Evolutionary conservation across 495 filamentous ascomycete genomes (phyloP), one percentile per base, ranked within the genome.

Genomic region (Podospora appendiculata): DNA sequence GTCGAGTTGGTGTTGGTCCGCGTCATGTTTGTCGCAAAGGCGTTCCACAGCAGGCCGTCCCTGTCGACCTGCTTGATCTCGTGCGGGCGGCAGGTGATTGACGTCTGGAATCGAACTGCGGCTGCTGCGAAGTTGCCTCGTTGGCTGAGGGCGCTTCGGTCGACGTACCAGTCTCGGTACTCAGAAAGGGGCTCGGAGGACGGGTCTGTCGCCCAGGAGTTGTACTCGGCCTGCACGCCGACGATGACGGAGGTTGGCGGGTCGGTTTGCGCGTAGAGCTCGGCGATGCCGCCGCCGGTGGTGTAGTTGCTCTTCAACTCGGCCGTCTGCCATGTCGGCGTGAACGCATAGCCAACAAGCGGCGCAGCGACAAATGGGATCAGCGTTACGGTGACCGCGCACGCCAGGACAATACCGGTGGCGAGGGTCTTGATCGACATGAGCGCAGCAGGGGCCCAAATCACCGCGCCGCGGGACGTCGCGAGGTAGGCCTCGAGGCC

Each of bases 21-120:
- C 6, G 58, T 59, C 64, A 64, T 57, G 51, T 65, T 63, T 11
- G 64, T 67, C 10, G 42, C 5, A 41, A 67, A 67, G 41, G 57
- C 59, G 52, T 63, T 65, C 51, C 51, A 58, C 39, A 41, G 45
- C 4, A 51, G 8, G 6, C 57, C 58, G 16, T 57, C 43, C 32
- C 19, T 50, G 11, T 50, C 43, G 14, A 62, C 11, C 47, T 67
- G 64, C 19, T 57, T 19, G 3, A 57, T 16, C 9, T 48, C 25
- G 9, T 51, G 48, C 12, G 62, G 55, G 18, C 14, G 14, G 48
- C 64, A 67, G 5, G 54, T 53, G 39, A 65, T 53, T 11, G 47
- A 38, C 10, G 58, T 59, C 38, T 61, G 34, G 6, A 67, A 47
- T 16, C 47, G 55, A 38, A 65, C 50, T 2, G 62, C 64, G 8